Conservation (phyloP, 2,329 filamentous ascomycete genomes). For the Thielaviopsis populi region DNA sequence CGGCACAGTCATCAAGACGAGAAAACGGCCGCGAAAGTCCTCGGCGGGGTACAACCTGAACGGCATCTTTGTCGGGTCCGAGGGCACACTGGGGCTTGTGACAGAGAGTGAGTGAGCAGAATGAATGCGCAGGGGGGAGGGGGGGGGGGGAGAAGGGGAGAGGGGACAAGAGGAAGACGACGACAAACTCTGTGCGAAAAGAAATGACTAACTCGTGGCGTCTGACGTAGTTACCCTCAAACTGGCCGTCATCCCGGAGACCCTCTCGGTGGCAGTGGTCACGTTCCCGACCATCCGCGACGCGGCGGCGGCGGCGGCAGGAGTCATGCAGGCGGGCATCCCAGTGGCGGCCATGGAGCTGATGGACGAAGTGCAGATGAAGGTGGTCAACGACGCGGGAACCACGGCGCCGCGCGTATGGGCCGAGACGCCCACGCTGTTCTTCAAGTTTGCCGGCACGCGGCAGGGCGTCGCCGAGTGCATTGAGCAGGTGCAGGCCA, state of each 20-base stretch:
- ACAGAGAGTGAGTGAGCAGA: constrained; percentile 50
- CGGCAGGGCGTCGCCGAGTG: constrained; percentile 65
- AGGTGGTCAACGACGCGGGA: constrained; percentile 60
- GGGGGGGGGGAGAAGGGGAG: too few relatives aligned
- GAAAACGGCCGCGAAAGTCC: constrained; percentile 61
- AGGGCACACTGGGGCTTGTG: constrained; percentile 67
- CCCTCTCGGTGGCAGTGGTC: constrained; percentile 64
- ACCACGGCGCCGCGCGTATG: constrained; percentile 53
- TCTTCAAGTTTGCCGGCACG: constrained; percentile 77
- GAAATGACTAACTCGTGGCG: too few relatives aligned
- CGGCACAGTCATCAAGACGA: constrained; percentile 64
- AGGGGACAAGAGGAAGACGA: too few relatives aligned
- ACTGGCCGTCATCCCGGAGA: constrained; percentile 58
- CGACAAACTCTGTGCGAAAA: too few relatives aligned
- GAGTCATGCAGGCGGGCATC: constrained; percentile 59
- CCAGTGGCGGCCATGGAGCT: constrained; percentile 69
- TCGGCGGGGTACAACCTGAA: constrained; percentile 76
- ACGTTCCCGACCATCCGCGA: constrained; percentile 64
- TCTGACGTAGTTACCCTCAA: constrained; percentile 53
- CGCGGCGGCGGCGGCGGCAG: constrained; percentile 58
- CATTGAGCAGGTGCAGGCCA: constrained; percentile 50
- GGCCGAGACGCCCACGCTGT: constrained; percentile 63
- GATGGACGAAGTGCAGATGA: constrained; percentile 82
- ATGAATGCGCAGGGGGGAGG: too few relatives aligned
- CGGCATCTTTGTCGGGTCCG: constrained; percentile 62